Evolutionary conservation across 768 basidiomycete species (phyloP), one percentile per base, ranked within the genome.

Genomic region (Mrakia blollopis): DNA sequence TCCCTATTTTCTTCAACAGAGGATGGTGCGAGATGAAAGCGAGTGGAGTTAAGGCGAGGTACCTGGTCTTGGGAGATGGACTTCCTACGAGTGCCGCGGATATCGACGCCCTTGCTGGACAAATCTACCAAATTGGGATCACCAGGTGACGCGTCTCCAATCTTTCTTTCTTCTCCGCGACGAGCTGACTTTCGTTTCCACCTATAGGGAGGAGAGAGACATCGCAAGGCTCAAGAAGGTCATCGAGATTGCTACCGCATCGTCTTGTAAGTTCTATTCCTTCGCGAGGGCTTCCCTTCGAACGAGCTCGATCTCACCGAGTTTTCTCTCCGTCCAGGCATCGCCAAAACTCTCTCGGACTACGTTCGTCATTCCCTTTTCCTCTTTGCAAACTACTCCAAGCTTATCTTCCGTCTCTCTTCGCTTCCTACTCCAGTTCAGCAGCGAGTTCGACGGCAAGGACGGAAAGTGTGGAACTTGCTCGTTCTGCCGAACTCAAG

Each of bases 11-110:
- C 65, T 67, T 67, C 23, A 6, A 57, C 25, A 50, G 44, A 50
- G 85, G 85, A 81, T 67, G n/a, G 74, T 78, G 80, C 75, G 78
- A 79, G 52, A 75, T 80, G 61, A 86, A 85, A 73, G 80, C 85
- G 23, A 83, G 83, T 0, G 86, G 86, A 81, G 83, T 87, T 11
- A 81, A 86, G 74, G 80, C 80, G 80, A 83, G 86, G 13, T 87
- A 84, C 78, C 74, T 74, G 23, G 77, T 87, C 3, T 72, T 84
- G 14, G 83, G 85, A 18, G 37, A 23, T 11, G 79, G 82, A n/a
- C 80, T 87, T 13, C 86, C 86, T 0, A 83, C 80, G 21, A 78
- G 74, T 3, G 35, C 78, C 8, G 82, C 80, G 14, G 85, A 83
- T 16, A 83, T 86, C 76, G 80, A 82, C 63, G 76, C 75, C 2